Evolutionary conservation across 1,284 basidiomycete species (phyloP).

Genomic region (Sporisorium sorghi): DNA sequence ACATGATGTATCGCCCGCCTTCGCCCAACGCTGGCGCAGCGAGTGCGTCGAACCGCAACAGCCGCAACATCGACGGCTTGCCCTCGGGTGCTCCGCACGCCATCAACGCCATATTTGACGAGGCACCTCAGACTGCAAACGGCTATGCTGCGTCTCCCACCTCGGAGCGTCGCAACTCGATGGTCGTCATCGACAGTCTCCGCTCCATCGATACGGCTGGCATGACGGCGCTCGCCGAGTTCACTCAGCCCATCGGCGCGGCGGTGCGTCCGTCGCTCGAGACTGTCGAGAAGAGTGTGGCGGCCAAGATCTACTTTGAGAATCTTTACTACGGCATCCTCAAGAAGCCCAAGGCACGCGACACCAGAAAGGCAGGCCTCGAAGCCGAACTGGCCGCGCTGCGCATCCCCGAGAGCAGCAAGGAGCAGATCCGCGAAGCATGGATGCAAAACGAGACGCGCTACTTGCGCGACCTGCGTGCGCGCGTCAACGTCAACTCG

Average conservation of each 20-base stretch:
- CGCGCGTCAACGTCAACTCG: slow-evolving; percentile 83
- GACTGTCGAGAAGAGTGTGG: slow-evolving; percentile 91
- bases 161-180: slow-evolving; percentile 53
- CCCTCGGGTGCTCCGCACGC: slow-evolving; percentile 38
- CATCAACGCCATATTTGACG: slow-evolving; percentile 57
- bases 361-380: slow-evolving; percentile 84
- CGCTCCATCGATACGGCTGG: slow-evolving; percentile 45
- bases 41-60: slow-evolving; percentile 37
- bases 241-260: slow-evolving; percentile 31
- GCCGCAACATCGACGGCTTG: slow-evolving; percentile 60
- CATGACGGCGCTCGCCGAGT: slow-evolving; percentile 37
- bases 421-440: slow-evolving; percentile 78
- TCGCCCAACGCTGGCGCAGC: slow-evolving; percentile 20
- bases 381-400: slow-evolving; percentile 85
- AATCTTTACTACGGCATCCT: slow-evolving; percentile 80
- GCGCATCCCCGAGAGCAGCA: slow-evolving; percentile 78
- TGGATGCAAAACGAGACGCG: slow-evolving; percentile 89
- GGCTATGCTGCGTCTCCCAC: slow-evolving; percentile 1
- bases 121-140: slow-evolving; percentile 2
- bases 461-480: slow-evolving; percentile 84
- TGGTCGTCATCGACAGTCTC: slow-evolving; percentile 55
- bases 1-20: slow-evolving; percentile 50
- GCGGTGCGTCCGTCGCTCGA: slow-evolving; percentile 75
- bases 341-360: slow-evolving; percentile 83
- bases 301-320: slow-evolving; percentile 94